Base-by-base conservation (phyloP, 495 filamentous ascomycete species). In the Neurospora sp. region DNA sequence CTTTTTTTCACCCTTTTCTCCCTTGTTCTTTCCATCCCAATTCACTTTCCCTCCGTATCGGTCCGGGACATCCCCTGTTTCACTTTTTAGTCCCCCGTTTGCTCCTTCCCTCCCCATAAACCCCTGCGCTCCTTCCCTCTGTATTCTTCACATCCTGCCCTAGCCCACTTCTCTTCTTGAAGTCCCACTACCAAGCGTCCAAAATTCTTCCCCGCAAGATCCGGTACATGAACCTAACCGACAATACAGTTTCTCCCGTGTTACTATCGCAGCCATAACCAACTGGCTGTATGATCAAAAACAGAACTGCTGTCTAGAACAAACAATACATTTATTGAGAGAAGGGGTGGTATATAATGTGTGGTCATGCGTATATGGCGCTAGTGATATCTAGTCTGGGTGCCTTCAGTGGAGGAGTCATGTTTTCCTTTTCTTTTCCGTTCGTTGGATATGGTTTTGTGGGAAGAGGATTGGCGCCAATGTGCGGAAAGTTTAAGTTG, bases 221-320 rank as follows among this genome's bases (percentile, higher is more conserved):
- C 8, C n/a, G 16, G 9, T 37, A 46, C n/a, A 39, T 20, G 44
- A 38, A n/a, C 8, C 81, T 82, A 76, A 81, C 72, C 8, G 10
- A 35, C 14, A 12, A 66, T 23, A 23, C 71, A 88, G 86, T 85
- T 88, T 74, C 76, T 88, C 62, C 86, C 86, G 35, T 85, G 84
- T 77, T 86, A 85, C 66, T 86, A 85, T 69, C 81, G 81, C 44
- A 82, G 82, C 73, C 81, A 86, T 75, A 82, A 82, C 71, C 85
- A 86, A 72, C 75, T 86, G 70, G 84, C 85, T 41, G 84, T 86
- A 69, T 86, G 76, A 79, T 69, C 46, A 72, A 75, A 66, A 72
- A 14, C 69, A 42, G 59, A 40, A 69, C 6, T 18, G 14, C 54
- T 14, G 54, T 27, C 7, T 70, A n/a, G 62, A 76, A 73, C 69